Percentiles rank a stretch among this genome's conserved stretches.
phyloP scores from a whole-genome alignment of 2,329 filamentous ascomycete genomes.

The Lasiodiplodia theobromae region DNA sequence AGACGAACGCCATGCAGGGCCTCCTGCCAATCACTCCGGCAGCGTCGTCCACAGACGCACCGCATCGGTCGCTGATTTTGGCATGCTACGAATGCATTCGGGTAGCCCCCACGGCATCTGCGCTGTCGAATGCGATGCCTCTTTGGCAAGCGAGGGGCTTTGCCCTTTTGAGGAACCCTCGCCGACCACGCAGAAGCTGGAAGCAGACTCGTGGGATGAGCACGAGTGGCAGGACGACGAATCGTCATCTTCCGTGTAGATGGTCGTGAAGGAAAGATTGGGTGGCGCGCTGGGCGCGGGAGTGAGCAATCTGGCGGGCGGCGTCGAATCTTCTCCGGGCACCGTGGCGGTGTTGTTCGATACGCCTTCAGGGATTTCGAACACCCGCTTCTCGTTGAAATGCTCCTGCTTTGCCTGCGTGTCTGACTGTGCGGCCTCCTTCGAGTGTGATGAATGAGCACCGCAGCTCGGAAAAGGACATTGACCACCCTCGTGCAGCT shows the following conservation, averaged over 20 bases:
- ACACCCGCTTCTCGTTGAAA: not conserved
- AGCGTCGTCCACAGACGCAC: constrained; percentile 3
- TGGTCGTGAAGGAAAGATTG: constrained; percentile 7
- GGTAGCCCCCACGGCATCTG: not conserved
- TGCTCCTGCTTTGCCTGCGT: no score
- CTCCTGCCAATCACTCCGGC: not conserved
- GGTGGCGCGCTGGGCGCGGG: not conserved
- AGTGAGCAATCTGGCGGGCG: not conserved
- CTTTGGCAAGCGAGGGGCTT: not conserved
- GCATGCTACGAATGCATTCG: not conserved
- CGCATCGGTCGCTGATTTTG: not conserved
- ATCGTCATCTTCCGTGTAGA: constrained; percentile 8
- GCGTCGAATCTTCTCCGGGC: not conserved
- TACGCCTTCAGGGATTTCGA: not conserved
- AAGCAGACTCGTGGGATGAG: not conserved
- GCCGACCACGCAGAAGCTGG: constrained; percentile 1
- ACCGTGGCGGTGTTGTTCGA: no score
- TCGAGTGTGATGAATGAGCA: not conserved
- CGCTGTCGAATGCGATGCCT: not conserved
- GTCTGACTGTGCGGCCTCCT: not conserved
- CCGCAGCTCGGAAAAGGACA: constrained; percentile 3
- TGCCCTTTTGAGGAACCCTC: not conserved
- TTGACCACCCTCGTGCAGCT: not conserved
- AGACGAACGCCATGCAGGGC: not conserved
- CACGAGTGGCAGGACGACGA: constrained; percentile 7